Evolutionary conservation across 805 yeast genomes (phyloP).

Genomic region (Hanseniaspora occidentalis): DNA sequence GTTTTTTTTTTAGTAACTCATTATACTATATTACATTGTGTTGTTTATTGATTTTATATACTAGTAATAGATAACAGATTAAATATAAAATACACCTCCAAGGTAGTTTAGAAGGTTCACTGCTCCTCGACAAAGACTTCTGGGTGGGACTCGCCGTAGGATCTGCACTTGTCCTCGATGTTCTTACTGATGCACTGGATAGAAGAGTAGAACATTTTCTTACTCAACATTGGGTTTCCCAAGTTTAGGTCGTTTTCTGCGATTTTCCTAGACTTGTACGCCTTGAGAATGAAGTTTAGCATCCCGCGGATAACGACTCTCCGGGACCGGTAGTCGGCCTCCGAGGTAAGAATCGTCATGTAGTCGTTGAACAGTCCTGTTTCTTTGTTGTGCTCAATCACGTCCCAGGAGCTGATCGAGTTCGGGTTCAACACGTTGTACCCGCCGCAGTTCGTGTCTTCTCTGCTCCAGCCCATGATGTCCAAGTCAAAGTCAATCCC

Average conservation of each 20-base stretch:
- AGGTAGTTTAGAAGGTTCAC: too few species aligned
- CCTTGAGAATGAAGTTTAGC: constrained; percentile 1
- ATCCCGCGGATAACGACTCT: not conserved
- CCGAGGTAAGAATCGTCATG: not conserved
- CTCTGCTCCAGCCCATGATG: not conserved
- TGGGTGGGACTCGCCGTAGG: constrained; percentile 6
- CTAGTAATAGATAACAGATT: too few species aligned
- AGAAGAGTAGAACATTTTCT: not conserved
- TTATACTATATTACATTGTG: too few species aligned
- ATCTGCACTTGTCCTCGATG: constrained; percentile 8
- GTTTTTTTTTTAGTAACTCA: too few species aligned
- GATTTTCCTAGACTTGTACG: not conserved
- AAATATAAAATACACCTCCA: too few species aligned
- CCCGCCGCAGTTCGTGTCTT: not conserved
- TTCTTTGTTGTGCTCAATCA: not conserved
- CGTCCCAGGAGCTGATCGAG: constrained; percentile 1
- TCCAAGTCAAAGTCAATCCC: constrained; percentile 1
- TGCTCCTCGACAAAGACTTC: too few species aligned
- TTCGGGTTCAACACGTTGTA: constrained; percentile 1
- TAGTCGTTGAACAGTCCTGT: not conserved
- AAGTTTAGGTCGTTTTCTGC: not conserved
- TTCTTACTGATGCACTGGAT: constrained; percentile 5
- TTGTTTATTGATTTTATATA: too few species aligned
- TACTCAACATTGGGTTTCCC: not conserved
- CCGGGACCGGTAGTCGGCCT: not conserved